phyloP scores from a whole-genome alignment of 164 flowering plant species.

The Nymphaea thermarum region DNA sequence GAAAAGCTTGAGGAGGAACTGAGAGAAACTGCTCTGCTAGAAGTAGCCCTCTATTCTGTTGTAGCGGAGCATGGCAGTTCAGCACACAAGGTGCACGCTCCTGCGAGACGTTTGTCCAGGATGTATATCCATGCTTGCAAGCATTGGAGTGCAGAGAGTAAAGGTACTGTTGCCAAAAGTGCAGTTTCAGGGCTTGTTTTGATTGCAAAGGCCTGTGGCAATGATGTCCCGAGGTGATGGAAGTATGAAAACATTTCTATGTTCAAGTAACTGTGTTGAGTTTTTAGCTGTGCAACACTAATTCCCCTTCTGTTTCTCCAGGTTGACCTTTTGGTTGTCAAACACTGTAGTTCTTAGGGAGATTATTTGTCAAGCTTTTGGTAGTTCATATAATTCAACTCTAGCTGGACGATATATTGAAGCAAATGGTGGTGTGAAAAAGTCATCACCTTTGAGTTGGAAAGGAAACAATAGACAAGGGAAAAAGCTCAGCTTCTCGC shows the following conservation, averaged over 20 bases:
- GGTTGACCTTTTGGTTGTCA: constrained; percentile 96
- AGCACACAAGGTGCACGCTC: constrained; percentile 94
- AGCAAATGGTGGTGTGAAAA: constrained; percentile 35
- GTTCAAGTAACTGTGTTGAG: background rate
- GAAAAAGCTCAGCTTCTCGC: constrained; percentile 28
- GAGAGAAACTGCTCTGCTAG: constrained; percentile 94
- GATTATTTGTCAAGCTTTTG: constrained; percentile 75
- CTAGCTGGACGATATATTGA: constrained; percentile 22
- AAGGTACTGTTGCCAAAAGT: constrained; percentile 79
- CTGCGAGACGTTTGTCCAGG: constrained; percentile 95
- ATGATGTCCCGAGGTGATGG: constrained; percentile 82
- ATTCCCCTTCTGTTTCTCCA: constrained; percentile 14
- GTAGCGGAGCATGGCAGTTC: constrained; percentile 97
- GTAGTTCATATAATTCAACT: constrained; percentile 41
- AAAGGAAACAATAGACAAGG: constrained; percentile 33
- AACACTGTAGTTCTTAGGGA: constrained; percentile 83
- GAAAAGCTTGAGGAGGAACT: constrained; percentile 86
- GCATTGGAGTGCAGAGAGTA: constrained; percentile 65
- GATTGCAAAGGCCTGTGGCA: constrained; percentile 82
- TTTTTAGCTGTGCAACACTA: background rate
- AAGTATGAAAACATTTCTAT: background rate
- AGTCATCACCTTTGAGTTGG: constrained; percentile 32
- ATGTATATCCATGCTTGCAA: constrained; percentile 92
- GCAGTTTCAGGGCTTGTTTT: constrained; percentile 86
- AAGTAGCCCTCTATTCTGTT: constrained; percentile 86